phyloP scores from a whole-genome alignment of 2,329 filamentous ascomycete species.

The Colletotrichum noveboracense region DNA sequence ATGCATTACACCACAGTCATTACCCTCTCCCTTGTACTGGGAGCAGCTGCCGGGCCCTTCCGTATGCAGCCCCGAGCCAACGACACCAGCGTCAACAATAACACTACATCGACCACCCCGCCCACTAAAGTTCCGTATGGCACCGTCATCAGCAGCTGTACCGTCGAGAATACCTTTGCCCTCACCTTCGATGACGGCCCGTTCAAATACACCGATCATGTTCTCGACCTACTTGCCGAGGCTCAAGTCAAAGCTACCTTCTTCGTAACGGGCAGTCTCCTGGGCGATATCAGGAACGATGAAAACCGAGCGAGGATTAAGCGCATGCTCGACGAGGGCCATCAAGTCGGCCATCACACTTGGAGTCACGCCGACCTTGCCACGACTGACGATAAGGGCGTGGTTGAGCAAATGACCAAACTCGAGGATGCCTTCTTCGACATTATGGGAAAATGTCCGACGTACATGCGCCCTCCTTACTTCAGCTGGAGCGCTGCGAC shows the following conservation, averaged over 20 bases:
- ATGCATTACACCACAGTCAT: not conserved
- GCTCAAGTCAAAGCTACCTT: slow-evolving; percentile 39
- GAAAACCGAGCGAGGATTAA: not conserved
- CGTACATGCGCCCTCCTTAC: not conserved
- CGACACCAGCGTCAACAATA: not conserved
- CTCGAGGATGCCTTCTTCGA: not conserved
- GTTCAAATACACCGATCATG: slow-evolving; percentile 40
- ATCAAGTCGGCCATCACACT: slow-evolving; percentile 1
- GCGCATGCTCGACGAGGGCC: slow-evolving; percentile 2
- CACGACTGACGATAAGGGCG: slow-evolving; percentile 33
- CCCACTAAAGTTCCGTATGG: not conserved
- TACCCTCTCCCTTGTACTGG: not conserved
- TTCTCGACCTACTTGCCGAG: slow-evolving; percentile 42
- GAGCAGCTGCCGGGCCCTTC: not conserved
- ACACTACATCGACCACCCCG: not conserved
- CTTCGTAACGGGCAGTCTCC: slow-evolving; percentile 9
- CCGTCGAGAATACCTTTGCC: slow-evolving; percentile 38
- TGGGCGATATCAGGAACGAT: slow-evolving; percentile 33
- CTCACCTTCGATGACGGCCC: slow-evolving; percentile 54
- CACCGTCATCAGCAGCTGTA: slow-evolving; percentile 27
- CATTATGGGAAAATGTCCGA: not conserved
- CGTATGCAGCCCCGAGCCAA: not conserved
- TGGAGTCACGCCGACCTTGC: slow-evolving; percentile 51
- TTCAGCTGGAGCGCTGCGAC: not conserved
- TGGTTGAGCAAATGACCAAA: slow-evolving; percentile 11